Conservation (phyloP, 768 basidiomycete genomes). For the Clavaria fumosa region DNA sequence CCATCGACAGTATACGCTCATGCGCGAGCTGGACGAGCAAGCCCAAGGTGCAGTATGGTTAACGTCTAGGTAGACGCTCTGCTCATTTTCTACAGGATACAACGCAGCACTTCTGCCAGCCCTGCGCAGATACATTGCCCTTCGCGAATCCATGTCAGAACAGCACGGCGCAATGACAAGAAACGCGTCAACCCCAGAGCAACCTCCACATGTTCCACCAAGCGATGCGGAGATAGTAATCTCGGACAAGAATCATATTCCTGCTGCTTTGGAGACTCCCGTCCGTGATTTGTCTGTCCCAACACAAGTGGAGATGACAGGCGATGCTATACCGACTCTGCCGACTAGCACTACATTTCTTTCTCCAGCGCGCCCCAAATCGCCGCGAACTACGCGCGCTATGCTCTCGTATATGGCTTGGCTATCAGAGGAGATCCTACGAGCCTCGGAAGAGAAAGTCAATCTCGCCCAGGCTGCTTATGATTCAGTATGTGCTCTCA, state of each 20-base stretch:
- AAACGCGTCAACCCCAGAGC: no score
- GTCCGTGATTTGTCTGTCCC: no score
- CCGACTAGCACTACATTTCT: no score
- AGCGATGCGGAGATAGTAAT: no score
- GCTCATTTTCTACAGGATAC: conserved; percentile 19
- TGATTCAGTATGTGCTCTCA: conserved; percentile 38
- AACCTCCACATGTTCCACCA: no score
- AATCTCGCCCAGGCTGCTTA: conserved; percentile 56
- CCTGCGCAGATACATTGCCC: conserved; percentile 31
- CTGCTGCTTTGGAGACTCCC: no score
- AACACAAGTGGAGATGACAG: no score
- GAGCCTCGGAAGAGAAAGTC: conserved; percentile 62
- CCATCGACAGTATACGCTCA: conserved; percentile 51
- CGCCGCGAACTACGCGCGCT: conserved; percentile 27
- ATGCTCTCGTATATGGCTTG: conserved; percentile 44
- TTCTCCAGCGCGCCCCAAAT: conserved; percentile 15
- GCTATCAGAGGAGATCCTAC: conserved; percentile 42
- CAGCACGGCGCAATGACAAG: no score
- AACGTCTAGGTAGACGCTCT: background rate
- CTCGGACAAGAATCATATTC: no score
- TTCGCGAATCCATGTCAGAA: conserved; percentile 12
- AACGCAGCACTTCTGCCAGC: conserved; percentile 26
- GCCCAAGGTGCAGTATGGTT: conserved; percentile 28
- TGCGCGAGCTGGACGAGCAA: conserved; percentile 61
- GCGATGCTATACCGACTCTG: no score